These are phyloP conservation scores for Hirschioporus abietinus DNA, from an alignment of 768 basidiomycete genomes.

Conservation along the genomic window DNA sequence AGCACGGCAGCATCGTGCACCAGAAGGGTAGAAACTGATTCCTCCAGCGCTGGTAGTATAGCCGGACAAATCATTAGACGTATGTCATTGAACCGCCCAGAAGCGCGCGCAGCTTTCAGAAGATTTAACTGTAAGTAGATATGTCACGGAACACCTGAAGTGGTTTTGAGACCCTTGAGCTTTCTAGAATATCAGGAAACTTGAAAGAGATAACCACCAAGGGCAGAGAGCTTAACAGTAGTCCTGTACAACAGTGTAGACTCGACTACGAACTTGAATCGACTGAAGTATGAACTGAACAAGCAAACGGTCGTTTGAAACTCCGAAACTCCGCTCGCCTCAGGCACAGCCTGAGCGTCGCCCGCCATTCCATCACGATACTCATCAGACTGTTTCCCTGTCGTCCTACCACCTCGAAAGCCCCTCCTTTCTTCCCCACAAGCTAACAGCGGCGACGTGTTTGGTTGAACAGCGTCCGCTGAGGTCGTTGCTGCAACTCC, in stretches of 20 bases:
- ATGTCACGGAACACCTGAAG: no score
- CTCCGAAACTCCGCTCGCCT: not conserved
- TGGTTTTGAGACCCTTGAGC: no score
- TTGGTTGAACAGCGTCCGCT: not conserved
- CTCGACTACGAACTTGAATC: no score
- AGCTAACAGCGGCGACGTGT: not conserved
- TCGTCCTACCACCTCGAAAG: not conserved
- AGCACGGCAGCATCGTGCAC: not conserved
- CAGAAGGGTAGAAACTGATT: not conserved
- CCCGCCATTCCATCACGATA: not conserved
- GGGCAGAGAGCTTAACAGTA: not conserved
- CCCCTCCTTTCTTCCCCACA: not conserved
- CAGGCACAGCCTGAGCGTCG: not conserved
- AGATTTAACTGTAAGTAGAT: no score
- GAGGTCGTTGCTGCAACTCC: not conserved
- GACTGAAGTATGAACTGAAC: no score
- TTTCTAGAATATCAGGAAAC: not conserved
- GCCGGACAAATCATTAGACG: not conserved
- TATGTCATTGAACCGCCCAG: no score
- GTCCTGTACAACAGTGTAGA: no score
- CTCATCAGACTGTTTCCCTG: not conserved
- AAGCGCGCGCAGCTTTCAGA: no score
- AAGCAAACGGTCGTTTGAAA: not conserved
- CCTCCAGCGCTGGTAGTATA: not conserved
- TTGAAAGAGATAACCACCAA: not conserved